phyloP scores from a whole-genome alignment of 225 moss, liverwort and hornwort species.

The Rhytidiadelphus loreus region DNA sequence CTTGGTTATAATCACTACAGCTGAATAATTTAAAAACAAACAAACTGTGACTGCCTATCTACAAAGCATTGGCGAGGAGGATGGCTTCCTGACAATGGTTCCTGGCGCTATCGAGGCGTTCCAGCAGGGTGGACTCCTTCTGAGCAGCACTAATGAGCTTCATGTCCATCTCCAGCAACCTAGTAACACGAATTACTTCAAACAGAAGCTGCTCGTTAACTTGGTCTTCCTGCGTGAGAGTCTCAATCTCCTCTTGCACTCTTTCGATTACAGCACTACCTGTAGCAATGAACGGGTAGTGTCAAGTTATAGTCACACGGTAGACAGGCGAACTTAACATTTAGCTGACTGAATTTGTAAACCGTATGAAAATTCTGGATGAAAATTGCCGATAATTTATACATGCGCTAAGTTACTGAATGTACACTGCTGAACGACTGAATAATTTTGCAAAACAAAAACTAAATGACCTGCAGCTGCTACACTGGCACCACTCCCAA shows the following conservation, averaged over 20 bases:
- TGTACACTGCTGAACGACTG: neutral
- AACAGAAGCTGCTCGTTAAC: slow-evolving; percentile 71
- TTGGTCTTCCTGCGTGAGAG: slow-evolving; percentile 16
- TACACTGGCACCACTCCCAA: slow-evolving; percentile 34
- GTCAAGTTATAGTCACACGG: neutral
- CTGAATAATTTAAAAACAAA: neutral
- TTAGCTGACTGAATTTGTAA: neutral
- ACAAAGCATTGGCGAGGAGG: slow-evolving; percentile 45
- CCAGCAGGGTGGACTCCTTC: slow-evolving; percentile 59
- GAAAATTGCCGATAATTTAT: neutral
- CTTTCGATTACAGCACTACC: slow-evolving; percentile 75
- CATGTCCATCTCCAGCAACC: slow-evolving; percentile 72
- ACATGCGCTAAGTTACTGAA: neutral
- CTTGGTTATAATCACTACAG: neutral
- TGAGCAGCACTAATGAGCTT: slow-evolving; percentile 64
- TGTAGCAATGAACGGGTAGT: slow-evolving; percentile 1
- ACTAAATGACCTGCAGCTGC: slow-evolving; percentile 31
- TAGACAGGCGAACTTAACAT: neutral
- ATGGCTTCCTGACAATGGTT: slow-evolving; percentile 57
- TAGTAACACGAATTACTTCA: slow-evolving; percentile 63
- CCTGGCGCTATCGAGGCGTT: slow-evolving; percentile 51
- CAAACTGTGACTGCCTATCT: neutral
- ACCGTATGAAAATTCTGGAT: neutral
- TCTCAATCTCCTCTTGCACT: slow-evolving; percentile 50
- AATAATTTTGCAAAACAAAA: neutral